Conservation (phyloP, 805 yeast genomes). For the Saccharomycopsis vini region DNA sequence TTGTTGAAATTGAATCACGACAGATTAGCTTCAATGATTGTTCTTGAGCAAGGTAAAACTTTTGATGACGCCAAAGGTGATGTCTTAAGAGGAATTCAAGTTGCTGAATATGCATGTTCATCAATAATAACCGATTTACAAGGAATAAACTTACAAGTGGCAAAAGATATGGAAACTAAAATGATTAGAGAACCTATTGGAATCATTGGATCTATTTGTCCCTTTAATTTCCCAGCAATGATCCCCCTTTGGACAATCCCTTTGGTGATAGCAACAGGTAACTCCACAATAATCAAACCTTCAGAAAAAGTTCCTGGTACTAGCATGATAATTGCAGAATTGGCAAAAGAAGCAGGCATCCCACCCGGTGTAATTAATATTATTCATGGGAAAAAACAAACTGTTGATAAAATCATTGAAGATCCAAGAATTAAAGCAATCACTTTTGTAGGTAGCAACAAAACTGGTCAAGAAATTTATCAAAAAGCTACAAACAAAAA, state of each 20-base stretch:
- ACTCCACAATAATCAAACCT: constrained; percentile 62
- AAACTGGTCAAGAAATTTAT: constrained; percentile 69
- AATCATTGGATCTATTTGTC: constrained; percentile 68
- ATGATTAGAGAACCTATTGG: constrained; percentile 68
- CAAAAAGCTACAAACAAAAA: constrained; percentile 57
- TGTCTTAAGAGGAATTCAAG: constrained; percentile 68
- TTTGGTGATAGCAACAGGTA: constrained; percentile 56
- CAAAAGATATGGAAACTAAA: constrained; percentile 67
- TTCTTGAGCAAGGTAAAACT: constrained; percentile 70
- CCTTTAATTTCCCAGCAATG: constrained; percentile 83
- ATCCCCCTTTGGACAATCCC: constrained; percentile 54
- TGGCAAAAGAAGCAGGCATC: constrained; percentile 63
- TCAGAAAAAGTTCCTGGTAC: constrained; percentile 79
- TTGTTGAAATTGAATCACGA: constrained; percentile 59
- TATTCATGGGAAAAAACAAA: constrained; percentile 65
- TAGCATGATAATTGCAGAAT: constrained; percentile 63
- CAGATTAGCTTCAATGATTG: constrained; percentile 54
- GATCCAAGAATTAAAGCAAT: constrained; percentile 71
- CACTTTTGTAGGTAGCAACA: constrained; percentile 73
- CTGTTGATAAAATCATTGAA: constrained; percentile 60
- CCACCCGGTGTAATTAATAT: constrained; percentile 67
- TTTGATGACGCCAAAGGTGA: constrained; percentile 68
- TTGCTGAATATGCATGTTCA: constrained; percentile 61
- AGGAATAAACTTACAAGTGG: constrained; percentile 58
- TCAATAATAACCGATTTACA: constrained; percentile 54